Percentiles rank a stretch among this genome's conserved stretches.
phyloP scores from a whole-genome alignment of 225 moss, liverwort and hornwort species.

The Neckera pumila region DNA sequence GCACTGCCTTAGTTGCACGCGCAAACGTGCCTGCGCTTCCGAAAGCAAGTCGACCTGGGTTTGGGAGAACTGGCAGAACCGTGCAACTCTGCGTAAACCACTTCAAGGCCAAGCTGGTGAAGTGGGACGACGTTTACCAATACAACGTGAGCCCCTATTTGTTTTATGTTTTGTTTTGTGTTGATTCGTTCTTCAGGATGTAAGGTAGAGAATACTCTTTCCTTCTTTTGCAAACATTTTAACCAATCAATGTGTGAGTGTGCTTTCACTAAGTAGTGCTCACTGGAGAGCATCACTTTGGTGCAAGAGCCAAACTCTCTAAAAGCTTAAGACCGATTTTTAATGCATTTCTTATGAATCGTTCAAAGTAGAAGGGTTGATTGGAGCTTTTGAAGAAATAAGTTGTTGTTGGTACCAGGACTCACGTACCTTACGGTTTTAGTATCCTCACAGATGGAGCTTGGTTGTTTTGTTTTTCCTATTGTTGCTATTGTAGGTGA shows the following conservation, averaged over 20 bases:
- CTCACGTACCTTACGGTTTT: not conserved
- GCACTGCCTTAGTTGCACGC: conserved; percentile 3
- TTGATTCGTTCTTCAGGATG: not conserved
- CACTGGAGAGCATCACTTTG: not conserved
- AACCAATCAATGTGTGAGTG: not conserved
- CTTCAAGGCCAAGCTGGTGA: conserved; percentile 41
- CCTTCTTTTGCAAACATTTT: not conserved
- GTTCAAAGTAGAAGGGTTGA: not conserved
- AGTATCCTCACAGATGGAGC: not conserved
- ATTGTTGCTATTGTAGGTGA: conserved; percentile 25
- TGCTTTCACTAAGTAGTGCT: not conserved
- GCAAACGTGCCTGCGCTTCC: not conserved
- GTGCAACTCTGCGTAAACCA: conserved; percentile 40
- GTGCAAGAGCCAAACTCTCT: not conserved
- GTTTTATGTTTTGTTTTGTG: not conserved
- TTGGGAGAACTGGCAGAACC: not conserved
- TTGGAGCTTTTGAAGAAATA: not conserved
- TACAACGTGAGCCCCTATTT: conserved; percentile 44
- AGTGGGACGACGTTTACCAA: conserved; percentile 64
- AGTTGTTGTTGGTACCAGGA: not conserved
- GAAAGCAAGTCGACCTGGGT: conserved; percentile 20
- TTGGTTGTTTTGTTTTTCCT: not conserved
- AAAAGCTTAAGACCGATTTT: not conserved
- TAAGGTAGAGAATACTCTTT: not conserved
- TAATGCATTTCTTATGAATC: not conserved